These are phyloP conservation scores for Epichloe gansuensis DNA, from an alignment of 2,329 filamentous ascomycete species.

Conservation along the genomic window DNA sequence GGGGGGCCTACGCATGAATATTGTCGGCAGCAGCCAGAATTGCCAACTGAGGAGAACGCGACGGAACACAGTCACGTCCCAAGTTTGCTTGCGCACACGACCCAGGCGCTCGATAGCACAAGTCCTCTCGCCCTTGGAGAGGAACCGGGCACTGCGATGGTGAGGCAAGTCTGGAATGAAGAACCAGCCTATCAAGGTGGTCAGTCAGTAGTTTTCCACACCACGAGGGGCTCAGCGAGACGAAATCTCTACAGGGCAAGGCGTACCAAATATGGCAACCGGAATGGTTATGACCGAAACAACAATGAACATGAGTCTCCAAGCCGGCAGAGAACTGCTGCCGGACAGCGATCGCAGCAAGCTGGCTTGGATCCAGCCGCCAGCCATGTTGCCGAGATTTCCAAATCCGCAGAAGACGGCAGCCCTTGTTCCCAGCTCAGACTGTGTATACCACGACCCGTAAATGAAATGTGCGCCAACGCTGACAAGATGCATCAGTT, in stretches of 20 bases:
- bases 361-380: slow-evolving; percentile 31
- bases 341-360: slow-evolving; percentile 23
- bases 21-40: slow-evolving; percentile 29
- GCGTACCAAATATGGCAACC: slow-evolving; percentile 24
- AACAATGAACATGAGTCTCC: slow-evolving; percentile 31
- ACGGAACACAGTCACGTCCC: slow-evolving; percentile 6
- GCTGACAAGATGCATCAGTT: slow-evolving; percentile 8
- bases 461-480: slow-evolving; percentile 32
- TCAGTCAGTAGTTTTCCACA: too few species aligned
- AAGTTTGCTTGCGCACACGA: slow-evolving; percentile 11
- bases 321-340: slow-evolving; percentile 22
- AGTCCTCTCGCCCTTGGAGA: slow-evolving; percentile 22
- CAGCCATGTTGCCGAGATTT: slow-evolving; percentile 29
- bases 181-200: slow-evolving; percentile 23
- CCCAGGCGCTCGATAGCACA: slow-evolving; percentile 25
- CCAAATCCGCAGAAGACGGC: slow-evolving; percentile 29
- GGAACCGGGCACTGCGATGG: slow-evolving; percentile 27
- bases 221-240: too few species aligned
- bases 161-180: slow-evolving; percentile 30
- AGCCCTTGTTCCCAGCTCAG: slow-evolving; percentile 27
- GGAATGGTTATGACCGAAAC: slow-evolving; percentile 24
- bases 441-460: slow-evolving; percentile 30
- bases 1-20: slow-evolving; percentile 28
- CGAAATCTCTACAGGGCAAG: neutral
- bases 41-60: slow-evolving; percentile 26